Conservation (phyloP, 2,329 filamentous ascomycete species). For the Scedosporium aurantiacum region DNA sequence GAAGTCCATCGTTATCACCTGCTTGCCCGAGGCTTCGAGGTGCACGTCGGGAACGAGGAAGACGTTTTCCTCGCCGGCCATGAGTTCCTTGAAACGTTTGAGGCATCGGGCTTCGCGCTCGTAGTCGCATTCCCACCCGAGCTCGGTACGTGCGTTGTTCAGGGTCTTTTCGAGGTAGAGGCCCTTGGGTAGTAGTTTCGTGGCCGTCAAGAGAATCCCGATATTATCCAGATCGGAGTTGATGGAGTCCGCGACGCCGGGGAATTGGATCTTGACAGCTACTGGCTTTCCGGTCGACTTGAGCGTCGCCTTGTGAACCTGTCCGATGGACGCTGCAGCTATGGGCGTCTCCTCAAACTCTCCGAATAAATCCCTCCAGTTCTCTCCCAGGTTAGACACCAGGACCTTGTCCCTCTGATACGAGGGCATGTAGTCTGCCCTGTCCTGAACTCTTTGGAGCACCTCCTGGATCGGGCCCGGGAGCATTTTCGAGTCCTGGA, state of each 20-base stretch:
- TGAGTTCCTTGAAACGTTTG: conserved; percentile 61
- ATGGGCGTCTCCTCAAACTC: conserved; percentile 87
- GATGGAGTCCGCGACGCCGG: conserved; percentile 89
- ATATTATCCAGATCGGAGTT: conserved; percentile 94
- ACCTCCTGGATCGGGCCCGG: conserved; percentile 80
- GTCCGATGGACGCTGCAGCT: conserved; percentile 91
- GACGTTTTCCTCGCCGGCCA: conserved; percentile 60
- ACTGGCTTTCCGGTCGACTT: conserved; percentile 65
- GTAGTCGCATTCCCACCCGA: conserved; percentile 97
- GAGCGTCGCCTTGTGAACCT: conserved; percentile 80
- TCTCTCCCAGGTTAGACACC: conserved; percentile 60
- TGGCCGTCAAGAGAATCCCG: conserved; percentile 79
- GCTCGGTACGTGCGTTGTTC: conserved; percentile 80
- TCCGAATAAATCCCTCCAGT: conserved; percentile 76
- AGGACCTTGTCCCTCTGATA: conserved; percentile 86
- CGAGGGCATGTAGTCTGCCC: conserved; percentile 94
- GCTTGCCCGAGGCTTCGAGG: conserved; percentile 66
- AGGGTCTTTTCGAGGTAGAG: conserved; percentile 96
- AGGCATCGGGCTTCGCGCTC: conserved; percentile 75
- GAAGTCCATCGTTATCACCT: conserved; percentile 87
- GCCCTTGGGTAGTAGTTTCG: conserved; percentile 78
- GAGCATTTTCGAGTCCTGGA: conserved; percentile 94
- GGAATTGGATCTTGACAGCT: conserved; percentile 95
- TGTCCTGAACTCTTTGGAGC: conserved; percentile 86
- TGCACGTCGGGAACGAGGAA: conserved; percentile 76